Base-by-base conservation (phyloP, 2,329 filamentous ascomycete genomes). In the Amylocarpus encephaloides region DNA sequence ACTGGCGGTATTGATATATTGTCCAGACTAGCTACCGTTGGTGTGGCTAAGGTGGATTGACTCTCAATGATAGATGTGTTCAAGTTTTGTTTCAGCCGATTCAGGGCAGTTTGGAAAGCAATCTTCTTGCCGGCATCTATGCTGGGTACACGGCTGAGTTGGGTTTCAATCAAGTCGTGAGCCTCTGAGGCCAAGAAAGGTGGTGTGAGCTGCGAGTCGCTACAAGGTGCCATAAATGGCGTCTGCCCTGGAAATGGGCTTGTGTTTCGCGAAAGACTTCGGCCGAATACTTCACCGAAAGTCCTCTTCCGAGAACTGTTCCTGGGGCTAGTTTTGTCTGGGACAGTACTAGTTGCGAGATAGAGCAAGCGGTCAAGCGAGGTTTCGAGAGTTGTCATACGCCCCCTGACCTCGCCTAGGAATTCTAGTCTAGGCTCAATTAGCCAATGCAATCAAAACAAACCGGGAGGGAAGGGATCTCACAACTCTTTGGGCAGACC, bases 101-200 rank as follows among this genome's bases (percentile, higher is more conserved):
- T 18, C 6, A 55, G 40, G 10, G 52, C 52, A 9, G 52, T 47
- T 13, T 50, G 29, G 11, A 35, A 34, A 4, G 40, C 40, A 6
- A 39, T 26, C 2, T 43, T 39, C 30, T 50, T 53, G 12, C 10
- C 13, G 4, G 22, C 10, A 48, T 32, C 45, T 16, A 47, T 19
- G 16, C 35, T 16, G 2, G 48, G 39, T 19, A 33, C 22, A 6
- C 40, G 30, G 22, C 7, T 26, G n/a, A 53, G 29, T 43, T 53
- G 47, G 19, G 40, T n/a, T 19, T 50, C 33, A 15, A 53, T 50
- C 6, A 53, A 33, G 12, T 39, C 44, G n/a, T 48, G 43, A 12
- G 48, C 51, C 34, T 50, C 51, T 15, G 19, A 32, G 9, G 48
- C 40, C 11, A 44, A 53, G 30, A 44, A 53, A 33, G 48, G 29